Conservation (phyloP, 2,329 filamentous ascomycete genomes). For the Teratosphaeria epicoccoides region DNA sequence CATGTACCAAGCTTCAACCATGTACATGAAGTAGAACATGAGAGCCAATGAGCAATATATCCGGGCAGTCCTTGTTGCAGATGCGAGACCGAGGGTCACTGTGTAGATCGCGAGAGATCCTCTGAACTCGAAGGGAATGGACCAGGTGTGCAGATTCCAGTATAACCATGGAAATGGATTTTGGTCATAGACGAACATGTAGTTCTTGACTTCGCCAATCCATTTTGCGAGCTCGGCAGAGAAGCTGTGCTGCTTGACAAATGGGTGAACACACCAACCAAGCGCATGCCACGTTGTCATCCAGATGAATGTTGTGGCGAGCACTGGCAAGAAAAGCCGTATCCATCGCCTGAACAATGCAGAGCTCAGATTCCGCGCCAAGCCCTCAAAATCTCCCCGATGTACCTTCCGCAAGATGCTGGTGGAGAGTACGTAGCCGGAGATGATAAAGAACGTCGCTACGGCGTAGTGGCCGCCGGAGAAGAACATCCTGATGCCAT, state of each 20-base stretch:
- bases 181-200: constrained; percentile 56
- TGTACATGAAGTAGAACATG: constrained; percentile 16
- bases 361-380: constrained; percentile 34
- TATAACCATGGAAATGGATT: constrained; percentile 22
- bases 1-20: constrained; percentile 51
- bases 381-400: constrained; percentile 29
- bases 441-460: constrained; percentile 41
- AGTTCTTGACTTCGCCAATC: constrained; percentile 52
- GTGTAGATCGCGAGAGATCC: constrained; percentile 50
- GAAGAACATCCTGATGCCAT: constrained; percentile 49
- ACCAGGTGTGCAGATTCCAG: constrained; percentile 38
- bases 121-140: constrained; percentile 52
- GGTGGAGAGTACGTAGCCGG: constrained; percentile 38
- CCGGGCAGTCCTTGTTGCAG: constrained; percentile 31
- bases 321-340: constrained; percentile 40
- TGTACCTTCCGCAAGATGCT: constrained; percentile 29
- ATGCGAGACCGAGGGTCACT: constrained; percentile 41
- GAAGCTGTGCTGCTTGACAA: constrained; percentile 29
- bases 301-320: constrained; percentile 44
- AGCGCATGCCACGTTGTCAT: constrained; percentile 45
- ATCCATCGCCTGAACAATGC: constrained; percentile 41
- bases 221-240: constrained; percentile 41
- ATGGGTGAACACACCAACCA: constrained; percentile 33
- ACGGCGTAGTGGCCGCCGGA: constrained; percentile 51
- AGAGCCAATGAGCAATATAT: constrained; percentile 12